phyloP scores from a whole-genome alignment of 164 flowering plant genomes.

The Sedum album region DNA sequence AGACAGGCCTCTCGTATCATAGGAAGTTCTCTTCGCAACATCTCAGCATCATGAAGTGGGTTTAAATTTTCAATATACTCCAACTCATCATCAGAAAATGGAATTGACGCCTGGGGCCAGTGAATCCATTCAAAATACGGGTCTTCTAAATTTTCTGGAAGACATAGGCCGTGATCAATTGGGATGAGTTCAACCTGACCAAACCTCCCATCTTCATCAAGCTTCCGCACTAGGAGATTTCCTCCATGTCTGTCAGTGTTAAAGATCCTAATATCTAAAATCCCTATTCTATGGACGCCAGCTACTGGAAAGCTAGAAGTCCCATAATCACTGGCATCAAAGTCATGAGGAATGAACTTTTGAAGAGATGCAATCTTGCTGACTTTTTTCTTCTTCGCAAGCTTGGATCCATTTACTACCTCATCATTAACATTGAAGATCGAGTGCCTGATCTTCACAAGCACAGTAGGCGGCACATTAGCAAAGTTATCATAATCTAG shows the following conservation, averaged over 20 bases:
- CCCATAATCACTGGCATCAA: slow-evolving; percentile 75
- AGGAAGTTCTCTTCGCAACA: slow-evolving; percentile 60
- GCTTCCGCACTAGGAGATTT: slow-evolving; percentile 60
- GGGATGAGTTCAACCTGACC: slow-evolving; percentile 71
- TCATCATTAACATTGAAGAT: slow-evolving; percentile 64
- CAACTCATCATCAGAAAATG: slow-evolving; percentile 66
- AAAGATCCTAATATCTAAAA: slow-evolving; percentile 62
- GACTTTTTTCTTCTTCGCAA: slow-evolving; percentile 34
- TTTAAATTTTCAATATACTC: slow-evolving; percentile 48
- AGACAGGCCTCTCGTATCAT: slow-evolving; percentile 78
- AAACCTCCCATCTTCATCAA: slow-evolving; percentile 46
- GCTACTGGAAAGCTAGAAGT: slow-evolving; percentile 70
- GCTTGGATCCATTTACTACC: slow-evolving; percentile 41
- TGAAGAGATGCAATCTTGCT: slow-evolving; percentile 77
- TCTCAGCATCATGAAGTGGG: slow-evolving; percentile 39
- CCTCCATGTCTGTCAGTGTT: slow-evolving; percentile 78
- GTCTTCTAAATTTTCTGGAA: slow-evolving; percentile 70
- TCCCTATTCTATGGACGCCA: slow-evolving; percentile 67
- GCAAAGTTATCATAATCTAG: slow-evolving; percentile 61
- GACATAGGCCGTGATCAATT: slow-evolving; percentile 71
- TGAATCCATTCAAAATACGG: slow-evolving; percentile 82
- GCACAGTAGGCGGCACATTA: slow-evolving; percentile 62
- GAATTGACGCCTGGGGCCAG: slow-evolving; percentile 81
- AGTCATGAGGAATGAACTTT: slow-evolving; percentile 57
- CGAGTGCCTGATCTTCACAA: slow-evolving; percentile 68